Evolutionary conservation across 2,329 filamentous ascomycete genomes (phyloP), one percentile per base, ranked within the genome.

Genomic region (Calonectria ilicicola): DNA sequence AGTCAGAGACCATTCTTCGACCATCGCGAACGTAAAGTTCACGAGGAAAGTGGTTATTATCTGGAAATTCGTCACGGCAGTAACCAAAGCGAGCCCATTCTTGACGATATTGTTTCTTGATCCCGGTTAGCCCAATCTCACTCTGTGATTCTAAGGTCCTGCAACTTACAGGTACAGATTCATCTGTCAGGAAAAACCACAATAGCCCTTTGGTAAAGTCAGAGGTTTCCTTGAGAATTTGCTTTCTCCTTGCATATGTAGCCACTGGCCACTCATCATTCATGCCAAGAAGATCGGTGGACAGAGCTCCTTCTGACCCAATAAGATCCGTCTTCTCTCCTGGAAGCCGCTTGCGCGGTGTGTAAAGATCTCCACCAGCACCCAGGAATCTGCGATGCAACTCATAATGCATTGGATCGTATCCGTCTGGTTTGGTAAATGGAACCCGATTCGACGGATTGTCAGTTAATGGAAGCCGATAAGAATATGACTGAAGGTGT

Each of bases 21-120:
- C 23, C 49, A 21, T 67, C 65, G 7, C 65, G 65, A 9, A 67
- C 51, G 23, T 67, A 67, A 21, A 67, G 65, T 21, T 67, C 65
- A 19, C 47, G 56, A 7, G 63, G 63, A 14, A 65, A 65, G 8
- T 65, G 63, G 17, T 42, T 15, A 15, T 65, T 65, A 14, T 65
- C 63, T 10, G 63, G 46, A 19, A 65, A 65, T 19, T 53, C 63
- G 17, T 65, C 63, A 2, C 15, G 15, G n/a, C 63, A 65, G 32
- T 65, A 65, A 0, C 63, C 46, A 21, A 53, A 65, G 2, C 46
- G 32, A 21, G 46, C 14, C 63, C 63, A 65, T 19, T 65, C 63
- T 5, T 21, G 23, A 6, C 58, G 58, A 26, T 63, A 63, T 21
- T 63, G 38, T 32, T 46, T 40, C 58, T 63, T 32, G 2, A 2